Percentiles rank a stretch among this genome's conserved stretches.
These are phyloP conservation scores for Apophysomyces ossiformis DNA, from an alignment of 371 early-diverging fungal genomes.

Conservation along the genomic window DNA sequence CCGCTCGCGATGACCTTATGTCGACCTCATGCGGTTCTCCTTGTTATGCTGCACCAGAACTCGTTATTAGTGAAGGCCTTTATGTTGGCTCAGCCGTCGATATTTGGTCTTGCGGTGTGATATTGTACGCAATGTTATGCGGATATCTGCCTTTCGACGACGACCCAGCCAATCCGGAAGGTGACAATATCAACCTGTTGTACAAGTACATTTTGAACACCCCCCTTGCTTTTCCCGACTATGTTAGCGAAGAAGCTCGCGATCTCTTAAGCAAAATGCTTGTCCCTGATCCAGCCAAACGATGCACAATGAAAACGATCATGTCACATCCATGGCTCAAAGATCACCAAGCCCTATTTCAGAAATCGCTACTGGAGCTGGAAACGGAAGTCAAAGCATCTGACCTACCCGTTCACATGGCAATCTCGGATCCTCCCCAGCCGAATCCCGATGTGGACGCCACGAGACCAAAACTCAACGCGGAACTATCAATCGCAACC, in stretches of 20 bases:
- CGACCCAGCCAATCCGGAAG: conserved; percentile 70
- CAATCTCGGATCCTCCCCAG: conserved; percentile 7
- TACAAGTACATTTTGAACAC: conserved; percentile 71
- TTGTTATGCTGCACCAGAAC: conserved; percentile 96
- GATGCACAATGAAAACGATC: conserved; percentile 65
- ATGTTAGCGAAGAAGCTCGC: conserved; percentile 50
- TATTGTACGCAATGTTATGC: conserved; percentile 75
- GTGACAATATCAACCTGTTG: conserved; percentile 64
- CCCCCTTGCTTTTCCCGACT: conserved; percentile 58
- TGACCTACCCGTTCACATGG: conserved; percentile 16
- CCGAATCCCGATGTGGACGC: conserved; percentile 13
- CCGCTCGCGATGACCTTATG: conserved; percentile 68
- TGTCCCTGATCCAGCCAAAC: conserved; percentile 56
- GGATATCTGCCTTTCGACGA: conserved; percentile 86
- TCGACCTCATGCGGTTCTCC: conserved; percentile 95
- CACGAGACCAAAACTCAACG: conserved; percentile 11
- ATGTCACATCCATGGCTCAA: conserved; percentile 52
- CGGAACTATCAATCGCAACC: conserved; percentile 5
- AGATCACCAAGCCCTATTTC: conserved; percentile 22
- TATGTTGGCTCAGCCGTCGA: conserved; percentile 97
- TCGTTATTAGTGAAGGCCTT: conserved; percentile 91
- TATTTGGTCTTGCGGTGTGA: conserved; percentile 94
- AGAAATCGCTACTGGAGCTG: conserved; percentile 21
- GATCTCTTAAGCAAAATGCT: conserved; percentile 63
- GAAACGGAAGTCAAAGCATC: conserved; percentile 21